phyloP scores from a whole-genome alignment of 495 filamentous ascomycete species.

The Durotheca rogersii region DNA sequence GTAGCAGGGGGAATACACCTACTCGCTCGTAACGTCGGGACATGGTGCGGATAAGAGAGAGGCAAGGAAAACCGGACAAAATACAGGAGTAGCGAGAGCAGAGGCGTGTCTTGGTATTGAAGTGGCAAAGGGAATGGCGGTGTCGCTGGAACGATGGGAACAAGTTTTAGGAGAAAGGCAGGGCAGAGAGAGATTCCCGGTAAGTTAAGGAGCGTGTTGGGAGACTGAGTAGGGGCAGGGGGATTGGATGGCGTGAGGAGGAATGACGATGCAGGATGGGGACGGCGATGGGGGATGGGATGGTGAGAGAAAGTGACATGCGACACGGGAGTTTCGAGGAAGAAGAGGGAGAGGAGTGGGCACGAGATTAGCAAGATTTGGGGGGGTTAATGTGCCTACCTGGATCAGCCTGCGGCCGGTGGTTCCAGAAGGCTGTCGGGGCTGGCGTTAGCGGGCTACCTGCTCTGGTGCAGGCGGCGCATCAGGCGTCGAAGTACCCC shows the following conservation, averaged over 20 bases:
- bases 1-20: slow-evolving; percentile 37
- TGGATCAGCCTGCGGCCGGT: no score
- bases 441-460: no score
- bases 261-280: neutral
- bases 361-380: no score
- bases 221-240: slow-evolving; percentile 19
- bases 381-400: neutral
- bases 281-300: slow-evolving; percentile 8
- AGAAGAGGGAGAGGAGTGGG: neutral
- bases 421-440: no score
- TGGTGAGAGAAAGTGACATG: slow-evolving; percentile 18
- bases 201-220: slow-evolving; percentile 27
- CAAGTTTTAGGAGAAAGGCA: slow-evolving; percentile 9
- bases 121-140: slow-evolving; percentile 5
- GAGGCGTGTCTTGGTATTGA: slow-evolving; percentile 16
- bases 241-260: slow-evolving; percentile 5
- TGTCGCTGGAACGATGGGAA: slow-evolving; percentile 20
- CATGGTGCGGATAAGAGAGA: slow-evolving; percentile 54
- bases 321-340: slow-evolving; percentile 25
- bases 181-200: slow-evolving; percentile 14
- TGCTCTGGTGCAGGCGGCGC: no score
- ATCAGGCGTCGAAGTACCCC: no score
- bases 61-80: slow-evolving; percentile 24
- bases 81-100: slow-evolving; percentile 15
- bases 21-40: slow-evolving; percentile 86